Conservation (phyloP, 2,329 filamentous ascomycete species). For the Alternaria alternata region DNA sequence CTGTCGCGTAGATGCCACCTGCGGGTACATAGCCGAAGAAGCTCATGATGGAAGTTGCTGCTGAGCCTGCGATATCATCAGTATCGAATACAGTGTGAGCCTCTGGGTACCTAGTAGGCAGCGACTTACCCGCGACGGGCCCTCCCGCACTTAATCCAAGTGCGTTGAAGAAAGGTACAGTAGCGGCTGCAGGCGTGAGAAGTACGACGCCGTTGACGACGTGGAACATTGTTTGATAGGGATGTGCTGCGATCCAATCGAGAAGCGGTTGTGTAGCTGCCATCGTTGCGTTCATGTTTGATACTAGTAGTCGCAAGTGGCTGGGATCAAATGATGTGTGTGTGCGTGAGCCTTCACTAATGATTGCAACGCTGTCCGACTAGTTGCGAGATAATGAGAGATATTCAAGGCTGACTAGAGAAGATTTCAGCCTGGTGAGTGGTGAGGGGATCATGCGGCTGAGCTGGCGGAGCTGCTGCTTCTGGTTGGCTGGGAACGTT, state of each 20-base stretch:
- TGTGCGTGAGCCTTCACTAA: background rate
- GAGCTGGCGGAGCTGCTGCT: constrained; percentile 1
- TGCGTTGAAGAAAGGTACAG: constrained; percentile 30
- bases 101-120: background rate
- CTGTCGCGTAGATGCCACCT: constrained; percentile 31
- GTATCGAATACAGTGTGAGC: background rate
- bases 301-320: background rate
- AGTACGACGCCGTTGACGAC: constrained; percentile 34
- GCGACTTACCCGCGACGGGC: constrained; percentile 30
- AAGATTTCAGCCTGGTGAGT: background rate
- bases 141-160: constrained; percentile 33
- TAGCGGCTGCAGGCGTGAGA: constrained; percentile 32
- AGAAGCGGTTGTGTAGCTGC: constrained; percentile 14
- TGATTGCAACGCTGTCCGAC: background rate
- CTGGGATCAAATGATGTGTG: background rate
- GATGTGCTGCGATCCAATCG: constrained; percentile 33
- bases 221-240: constrained; percentile 36
- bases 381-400: background rate
- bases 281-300: constrained; percentile 6
- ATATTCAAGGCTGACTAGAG: background rate
- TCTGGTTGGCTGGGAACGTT: constrained; percentile 7
- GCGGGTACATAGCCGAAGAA: constrained; percentile 32
- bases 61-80: constrained; percentile 25
- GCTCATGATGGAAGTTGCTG: constrained; percentile 31
- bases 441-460: background rate